Evolutionary conservation across 495 filamentous ascomycete genomes (phyloP), one percentile per base, ranked within the genome.

Genomic region (Penicillium simplicissimum): DNA sequence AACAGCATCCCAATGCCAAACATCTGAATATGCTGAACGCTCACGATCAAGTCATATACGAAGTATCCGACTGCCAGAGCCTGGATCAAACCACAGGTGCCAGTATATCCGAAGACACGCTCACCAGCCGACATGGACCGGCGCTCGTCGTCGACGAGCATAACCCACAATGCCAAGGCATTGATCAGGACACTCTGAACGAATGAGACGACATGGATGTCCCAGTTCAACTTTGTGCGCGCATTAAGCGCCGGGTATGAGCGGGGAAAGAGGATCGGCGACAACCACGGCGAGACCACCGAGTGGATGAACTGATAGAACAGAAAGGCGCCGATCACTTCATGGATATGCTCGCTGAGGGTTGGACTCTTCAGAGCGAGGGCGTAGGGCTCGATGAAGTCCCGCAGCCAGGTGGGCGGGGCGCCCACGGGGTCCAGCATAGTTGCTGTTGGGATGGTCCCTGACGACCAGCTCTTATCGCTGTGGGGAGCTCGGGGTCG

Each of bases 161-260:
- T 96, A 43, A 93, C 86, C 87, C 89, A 97, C 36, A 99, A 72
- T 14, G 92, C 91, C 40, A 90, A 71, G 45, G 60, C 70, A 71
- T 88, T 91, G 77, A 99, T 91, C n/a, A 93, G 76, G 15, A 83
- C 78, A 67, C 87, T 88, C 79, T 99, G 95, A 17, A 91, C 78
- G n/a, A 99, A 77, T 14, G 91, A 96, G 23, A 98, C 96, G 67
- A 97, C 89, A 71, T 97, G 95, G 31, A 97, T 89, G 75, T 99
- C 90, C 95, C 95, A 99, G 83, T 94, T 98, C 63, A 94, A 77
- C 73, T 83, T 86, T 52, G 89, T 94, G 34, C 87, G 83, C 10
- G 74, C 75, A 52, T 82, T 82, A 58, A 97, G 79, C 34, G 80
- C 78, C 13, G 82, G 76, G 76, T 98, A 98, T 65, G 81, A 81